phyloP scores from a whole-genome alignment of 768 basidiomycete species.

The Nidula microcarpa region DNA sequence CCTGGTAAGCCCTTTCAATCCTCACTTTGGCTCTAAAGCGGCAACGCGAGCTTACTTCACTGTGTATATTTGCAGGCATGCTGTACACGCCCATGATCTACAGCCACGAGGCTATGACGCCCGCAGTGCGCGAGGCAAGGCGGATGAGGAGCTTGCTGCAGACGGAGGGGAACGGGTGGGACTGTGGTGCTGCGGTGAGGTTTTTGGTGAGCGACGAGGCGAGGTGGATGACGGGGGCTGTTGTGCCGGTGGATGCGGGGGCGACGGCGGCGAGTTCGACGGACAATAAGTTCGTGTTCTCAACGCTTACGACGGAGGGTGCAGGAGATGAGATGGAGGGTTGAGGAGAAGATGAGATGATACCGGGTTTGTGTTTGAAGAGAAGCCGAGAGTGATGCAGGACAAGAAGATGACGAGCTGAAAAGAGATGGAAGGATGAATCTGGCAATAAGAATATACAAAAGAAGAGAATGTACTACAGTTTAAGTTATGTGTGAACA shows the following conservation, averaged over 20 bases:
- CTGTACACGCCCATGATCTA: conserved; percentile 40
- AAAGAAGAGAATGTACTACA: no score
- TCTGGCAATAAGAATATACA: no score
- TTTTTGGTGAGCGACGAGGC: conserved; percentile 40
- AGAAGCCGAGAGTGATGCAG: no score
- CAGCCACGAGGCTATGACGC: conserved; percentile 24
- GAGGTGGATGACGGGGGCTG: conserved; percentile 38
- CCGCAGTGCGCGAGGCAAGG: conserved; percentile 30
- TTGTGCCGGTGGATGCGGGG: conserved; percentile 39
- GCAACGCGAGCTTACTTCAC: neutral
- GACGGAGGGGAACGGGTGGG: conserved; percentile 43
- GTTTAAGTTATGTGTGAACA: no score
- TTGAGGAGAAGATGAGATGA: no score
- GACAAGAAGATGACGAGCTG: no score
- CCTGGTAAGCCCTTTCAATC: conserved; percentile 21
- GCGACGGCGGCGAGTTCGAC: conserved; percentile 25
- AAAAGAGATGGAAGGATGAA: no score
- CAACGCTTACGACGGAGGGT: no score
- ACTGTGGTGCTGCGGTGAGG: conserved; percentile 32
- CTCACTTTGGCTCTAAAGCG: neutral
- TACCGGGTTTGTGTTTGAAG: no score
- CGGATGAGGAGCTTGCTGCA: conserved; percentile 30
- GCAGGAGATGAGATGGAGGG: no score
- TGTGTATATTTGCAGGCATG: conserved; percentile 22
- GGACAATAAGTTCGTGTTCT: neutral